These are phyloP conservation scores for Mercurialis annua DNA, from an alignment of 345 rosid species.

Conservation along the genomic window DNA sequence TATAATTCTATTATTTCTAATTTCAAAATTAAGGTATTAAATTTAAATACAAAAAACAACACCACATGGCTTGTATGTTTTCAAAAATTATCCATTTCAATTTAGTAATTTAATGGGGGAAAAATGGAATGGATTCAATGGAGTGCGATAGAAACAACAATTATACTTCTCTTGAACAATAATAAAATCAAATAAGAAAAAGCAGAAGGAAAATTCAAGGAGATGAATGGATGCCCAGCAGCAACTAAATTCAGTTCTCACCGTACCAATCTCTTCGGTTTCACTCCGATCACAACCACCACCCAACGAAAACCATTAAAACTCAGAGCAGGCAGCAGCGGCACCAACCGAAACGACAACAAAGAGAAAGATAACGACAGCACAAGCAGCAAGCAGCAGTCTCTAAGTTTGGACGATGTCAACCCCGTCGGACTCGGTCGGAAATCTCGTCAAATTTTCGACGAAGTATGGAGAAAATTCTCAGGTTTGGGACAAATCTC, in stretches of 20 bases:
- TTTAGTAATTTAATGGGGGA: too few relatives aligned
- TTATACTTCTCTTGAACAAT: too few relatives aligned
- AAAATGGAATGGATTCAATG: too few relatives aligned
- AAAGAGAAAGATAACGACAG: slow-evolving; percentile 15
- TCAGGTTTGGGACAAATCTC: slow-evolving; percentile 94
- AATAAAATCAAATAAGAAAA: too few relatives aligned
- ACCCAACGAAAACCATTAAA: background rate
- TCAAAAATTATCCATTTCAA: too few relatives aligned
- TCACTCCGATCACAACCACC: background rate
- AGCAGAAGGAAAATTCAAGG: too few relatives aligned
- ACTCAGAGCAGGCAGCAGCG: slow-evolving; percentile 1
- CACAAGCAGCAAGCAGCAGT: slow-evolving; percentile 33
- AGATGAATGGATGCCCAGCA: slow-evolving; percentile 20
- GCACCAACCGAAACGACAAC: background rate
- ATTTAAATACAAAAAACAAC: too few relatives aligned
- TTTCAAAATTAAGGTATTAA: too few relatives aligned
- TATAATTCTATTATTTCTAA: too few relatives aligned
- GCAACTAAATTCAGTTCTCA: slow-evolving; percentile 3
- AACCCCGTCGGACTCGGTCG: slow-evolving; percentile 90
- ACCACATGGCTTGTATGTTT: too few relatives aligned
- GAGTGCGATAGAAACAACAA: too few relatives aligned
- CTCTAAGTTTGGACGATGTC: slow-evolving; percentile 67
- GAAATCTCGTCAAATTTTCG: slow-evolving; percentile 81
- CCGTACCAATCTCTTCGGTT: background rate
- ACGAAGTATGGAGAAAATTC: slow-evolving; percentile 95